phyloP scores from a whole-genome alignment of 140 eudicot genomes.

The Ambrosia hybrid region DNA sequence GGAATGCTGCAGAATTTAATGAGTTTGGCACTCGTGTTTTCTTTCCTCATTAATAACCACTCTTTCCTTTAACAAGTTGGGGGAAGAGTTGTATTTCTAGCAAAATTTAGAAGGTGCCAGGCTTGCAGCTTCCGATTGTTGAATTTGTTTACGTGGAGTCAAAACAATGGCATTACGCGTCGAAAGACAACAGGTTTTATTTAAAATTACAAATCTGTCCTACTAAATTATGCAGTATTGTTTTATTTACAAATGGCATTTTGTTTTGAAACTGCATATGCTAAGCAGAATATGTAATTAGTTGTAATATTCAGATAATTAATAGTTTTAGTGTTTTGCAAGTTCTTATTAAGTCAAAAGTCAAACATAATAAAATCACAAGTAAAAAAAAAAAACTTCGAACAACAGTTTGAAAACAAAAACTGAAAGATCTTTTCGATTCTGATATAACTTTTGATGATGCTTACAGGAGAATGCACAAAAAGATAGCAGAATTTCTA shows the following conservation, averaged over 20 bases:
- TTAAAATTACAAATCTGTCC: constrained; percentile 1
- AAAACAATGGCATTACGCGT: constrained; percentile 96
- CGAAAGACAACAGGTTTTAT: constrained; percentile 87
- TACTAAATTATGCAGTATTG: constrained; percentile 5
- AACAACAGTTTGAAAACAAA: too few relatives aligned
- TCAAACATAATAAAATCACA: too few relatives aligned
- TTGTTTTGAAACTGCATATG: too few relatives aligned
- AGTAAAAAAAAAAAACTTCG: too few relatives aligned
- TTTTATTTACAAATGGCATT: background rate
- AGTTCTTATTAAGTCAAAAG: too few relatives aligned
- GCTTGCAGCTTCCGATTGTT: constrained; percentile 94
- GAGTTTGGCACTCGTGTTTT: too few relatives aligned
- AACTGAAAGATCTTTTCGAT: too few relatives aligned
- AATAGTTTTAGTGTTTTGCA: background rate
- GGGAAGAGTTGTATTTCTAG: constrained; percentile 73
- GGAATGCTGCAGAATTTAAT: too few relatives aligned
- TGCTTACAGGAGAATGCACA: constrained; percentile 82
- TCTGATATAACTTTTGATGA: too few relatives aligned
- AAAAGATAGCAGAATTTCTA: constrained; percentile 87
- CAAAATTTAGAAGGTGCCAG: constrained; percentile 97
- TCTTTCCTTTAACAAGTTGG: constrained; percentile 47
- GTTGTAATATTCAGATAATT: background rate
- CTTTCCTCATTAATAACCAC: too few relatives aligned
- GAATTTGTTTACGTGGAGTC: constrained; percentile 89
- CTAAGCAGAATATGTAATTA: too few relatives aligned